Conservation (phyloP, 2,329 filamentous ascomycete genomes). For the Alternaria tenuissima region DNA sequence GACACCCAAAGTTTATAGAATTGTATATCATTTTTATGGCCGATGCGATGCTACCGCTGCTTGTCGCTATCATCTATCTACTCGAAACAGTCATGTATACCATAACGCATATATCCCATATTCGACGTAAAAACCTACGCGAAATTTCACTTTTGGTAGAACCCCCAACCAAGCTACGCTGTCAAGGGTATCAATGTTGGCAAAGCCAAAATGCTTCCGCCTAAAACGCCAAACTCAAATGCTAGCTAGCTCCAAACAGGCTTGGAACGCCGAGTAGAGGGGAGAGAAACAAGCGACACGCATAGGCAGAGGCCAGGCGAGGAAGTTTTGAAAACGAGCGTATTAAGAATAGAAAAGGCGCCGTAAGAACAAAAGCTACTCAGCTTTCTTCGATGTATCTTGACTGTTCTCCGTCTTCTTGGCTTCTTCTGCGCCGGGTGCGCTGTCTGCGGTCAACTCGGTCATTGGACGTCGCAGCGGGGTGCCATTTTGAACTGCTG, state of each 20-base stretch:
- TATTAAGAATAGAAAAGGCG: neutral
- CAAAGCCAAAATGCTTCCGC: constrained; percentile 4
- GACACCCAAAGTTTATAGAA: neutral
- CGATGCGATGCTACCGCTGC: neutral
- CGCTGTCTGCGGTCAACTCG: constrained; percentile 24
- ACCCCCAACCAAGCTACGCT: constrained; percentile 18
- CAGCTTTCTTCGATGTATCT: constrained; percentile 2
- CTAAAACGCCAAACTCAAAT: constrained; percentile 4
- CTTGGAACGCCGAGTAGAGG: neutral
- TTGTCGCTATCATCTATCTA: constrained; percentile 1
- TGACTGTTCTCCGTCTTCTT: constrained; percentile 14
- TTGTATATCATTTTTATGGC: neutral
- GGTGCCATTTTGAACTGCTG: constrained; percentile 39
- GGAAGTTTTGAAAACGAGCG: neutral
- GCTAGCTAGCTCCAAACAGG: neutral
- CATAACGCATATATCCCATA: constrained; percentile 9
- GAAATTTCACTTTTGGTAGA: constrained; percentile 14
- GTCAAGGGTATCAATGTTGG: constrained; percentile 12
- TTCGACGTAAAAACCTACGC: constrained; percentile 1
- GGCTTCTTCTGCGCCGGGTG: constrained; percentile 17
- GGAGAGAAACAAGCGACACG: neutral
- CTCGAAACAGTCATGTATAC: constrained; percentile 4
- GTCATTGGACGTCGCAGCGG: constrained; percentile 28
- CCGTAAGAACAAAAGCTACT: constrained; percentile 9
- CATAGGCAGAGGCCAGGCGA: neutral